phyloP scores from a whole-genome alignment of 108 stramenopile genomes.

The Nannochloropsis oceanica region DNA sequence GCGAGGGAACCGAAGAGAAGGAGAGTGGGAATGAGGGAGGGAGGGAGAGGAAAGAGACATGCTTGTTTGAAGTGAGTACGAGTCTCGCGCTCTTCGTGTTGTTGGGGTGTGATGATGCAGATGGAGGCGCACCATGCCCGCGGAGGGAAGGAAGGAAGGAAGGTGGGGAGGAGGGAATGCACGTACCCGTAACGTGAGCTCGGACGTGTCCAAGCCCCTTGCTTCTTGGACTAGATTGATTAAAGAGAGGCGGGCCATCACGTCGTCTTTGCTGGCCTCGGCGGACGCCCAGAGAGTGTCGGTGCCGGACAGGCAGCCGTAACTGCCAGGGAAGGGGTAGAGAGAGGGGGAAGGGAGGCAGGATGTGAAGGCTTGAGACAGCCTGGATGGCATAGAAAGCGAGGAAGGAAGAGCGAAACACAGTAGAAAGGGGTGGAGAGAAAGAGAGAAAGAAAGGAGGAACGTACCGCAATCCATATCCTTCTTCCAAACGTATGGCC shows the following conservation, averaged over 20 bases:
- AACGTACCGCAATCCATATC: background rate
- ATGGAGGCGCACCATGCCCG: too few relatives aligned
- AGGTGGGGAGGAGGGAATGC: background rate
- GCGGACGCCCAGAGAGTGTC: background rate
- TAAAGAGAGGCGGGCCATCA: background rate
- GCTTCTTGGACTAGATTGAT: background rate
- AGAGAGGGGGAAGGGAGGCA: background rate
- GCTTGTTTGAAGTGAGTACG: too few relatives aligned
- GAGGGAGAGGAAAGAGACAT: too few relatives aligned
- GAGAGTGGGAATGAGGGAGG: too few relatives aligned
- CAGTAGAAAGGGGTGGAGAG: background rate
- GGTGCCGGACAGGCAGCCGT: background rate
- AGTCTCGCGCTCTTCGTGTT: too few relatives aligned
- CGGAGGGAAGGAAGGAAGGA: background rate
- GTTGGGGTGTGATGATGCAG: too few relatives aligned
- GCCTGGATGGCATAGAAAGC: too few relatives aligned
- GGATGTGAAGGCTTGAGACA: background rate
- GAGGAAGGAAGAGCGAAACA: background rate
- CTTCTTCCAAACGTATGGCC: background rate
- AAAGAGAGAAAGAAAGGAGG: background rate
- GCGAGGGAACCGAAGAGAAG: background rate
- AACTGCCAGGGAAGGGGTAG: background rate
- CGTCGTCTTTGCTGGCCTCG: background rate
- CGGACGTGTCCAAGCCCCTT: background rate
- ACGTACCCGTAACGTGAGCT: background rate